Conservation (phyloP, 306 rosid genomes). For the Spatholobus suberectus region DNA sequence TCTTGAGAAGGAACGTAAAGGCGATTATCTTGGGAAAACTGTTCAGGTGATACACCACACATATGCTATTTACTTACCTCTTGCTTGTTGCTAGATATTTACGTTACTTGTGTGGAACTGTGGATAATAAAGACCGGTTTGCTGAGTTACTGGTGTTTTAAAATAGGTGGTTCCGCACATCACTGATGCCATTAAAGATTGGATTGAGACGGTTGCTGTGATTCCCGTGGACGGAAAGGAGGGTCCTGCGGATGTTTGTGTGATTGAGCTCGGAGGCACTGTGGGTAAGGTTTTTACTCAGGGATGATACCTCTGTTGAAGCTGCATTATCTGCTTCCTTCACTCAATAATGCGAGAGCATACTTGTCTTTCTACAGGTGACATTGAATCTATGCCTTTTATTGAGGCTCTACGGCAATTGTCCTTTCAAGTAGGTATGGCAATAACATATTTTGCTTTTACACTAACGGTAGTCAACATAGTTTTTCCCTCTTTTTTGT, state of each 20-base stretch:
- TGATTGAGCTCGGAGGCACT: constrained; percentile 97
- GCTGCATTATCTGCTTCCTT: constrained; percentile 5
- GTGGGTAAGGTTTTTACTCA: constrained; percentile 65
- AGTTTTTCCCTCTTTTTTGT: neutral
- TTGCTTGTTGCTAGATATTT: constrained; percentile 9
- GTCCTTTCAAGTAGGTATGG: constrained; percentile 91
- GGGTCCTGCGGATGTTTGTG: constrained; percentile 96
- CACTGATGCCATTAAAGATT: constrained; percentile 88
- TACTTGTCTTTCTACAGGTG: constrained; percentile 62
- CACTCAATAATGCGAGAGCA: neutral
- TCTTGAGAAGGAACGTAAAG: constrained; percentile 91
- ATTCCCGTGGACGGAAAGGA: constrained; percentile 90
- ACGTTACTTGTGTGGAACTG: neutral
- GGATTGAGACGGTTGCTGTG: constrained; percentile 79
- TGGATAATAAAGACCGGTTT: neutral
- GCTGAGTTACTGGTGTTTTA: constrained; percentile 33
- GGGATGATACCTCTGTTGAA: constrained; percentile 28
- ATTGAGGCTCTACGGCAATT: constrained; percentile 90
- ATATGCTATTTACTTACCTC: constrained; percentile 24
- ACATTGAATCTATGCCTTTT: constrained; percentile 99
- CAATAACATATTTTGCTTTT: constrained; percentile 19
- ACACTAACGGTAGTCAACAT: neutral
- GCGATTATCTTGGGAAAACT: constrained; percentile 97
- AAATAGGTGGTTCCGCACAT: constrained; percentile 97
- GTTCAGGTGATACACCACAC: constrained; percentile 79